phyloP scores from a whole-genome alignment of 2,329 filamentous ascomycete genomes.

The Colletotrichum zoysiae region DNA sequence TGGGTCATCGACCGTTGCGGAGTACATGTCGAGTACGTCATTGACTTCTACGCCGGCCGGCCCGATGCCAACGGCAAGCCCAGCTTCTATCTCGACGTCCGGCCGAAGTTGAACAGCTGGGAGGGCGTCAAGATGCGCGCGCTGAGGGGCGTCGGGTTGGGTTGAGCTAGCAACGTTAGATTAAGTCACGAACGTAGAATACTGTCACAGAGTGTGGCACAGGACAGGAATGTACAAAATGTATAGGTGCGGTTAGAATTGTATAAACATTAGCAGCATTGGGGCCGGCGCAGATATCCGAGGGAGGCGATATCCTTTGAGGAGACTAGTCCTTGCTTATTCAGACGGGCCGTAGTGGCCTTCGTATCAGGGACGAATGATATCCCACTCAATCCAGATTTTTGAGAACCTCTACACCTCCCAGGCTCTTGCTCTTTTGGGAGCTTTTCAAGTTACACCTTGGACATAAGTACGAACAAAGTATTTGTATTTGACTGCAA shows the following conservation, averaged over 20 bases:
- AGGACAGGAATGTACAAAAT: slow-evolving; percentile 7
- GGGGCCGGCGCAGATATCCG: background rate
- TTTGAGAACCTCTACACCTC: background rate
- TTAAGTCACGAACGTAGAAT: background rate
- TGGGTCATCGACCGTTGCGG: slow-evolving; percentile 97
- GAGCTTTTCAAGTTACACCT: background rate
- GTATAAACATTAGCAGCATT: slow-evolving; percentile 5
- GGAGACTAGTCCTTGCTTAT: background rate
- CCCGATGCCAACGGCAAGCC: slow-evolving; percentile 55
- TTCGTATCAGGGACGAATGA: background rate
- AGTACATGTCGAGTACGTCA: slow-evolving; percentile 89
- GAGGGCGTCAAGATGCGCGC: slow-evolving; percentile 77
- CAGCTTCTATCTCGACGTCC: slow-evolving; percentile 76
- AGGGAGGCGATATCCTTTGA: background rate
- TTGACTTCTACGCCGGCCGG: slow-evolving; percentile 93
- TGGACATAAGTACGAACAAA: background rate
- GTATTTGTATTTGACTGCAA: background rate
- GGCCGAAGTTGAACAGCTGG: slow-evolving; percentile 76
- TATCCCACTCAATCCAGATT: background rate
- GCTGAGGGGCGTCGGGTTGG: slow-evolving; percentile 63
- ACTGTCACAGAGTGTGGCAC: background rate
- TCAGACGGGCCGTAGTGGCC: background rate
- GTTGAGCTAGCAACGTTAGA: slow-evolving; percentile 48
- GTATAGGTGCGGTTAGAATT: background rate
- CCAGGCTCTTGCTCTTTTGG: background rate